These are phyloP conservation scores for Cinnamomum chago DNA, from an alignment of 164 flowering plant species.

Conservation along the genomic window DNA sequence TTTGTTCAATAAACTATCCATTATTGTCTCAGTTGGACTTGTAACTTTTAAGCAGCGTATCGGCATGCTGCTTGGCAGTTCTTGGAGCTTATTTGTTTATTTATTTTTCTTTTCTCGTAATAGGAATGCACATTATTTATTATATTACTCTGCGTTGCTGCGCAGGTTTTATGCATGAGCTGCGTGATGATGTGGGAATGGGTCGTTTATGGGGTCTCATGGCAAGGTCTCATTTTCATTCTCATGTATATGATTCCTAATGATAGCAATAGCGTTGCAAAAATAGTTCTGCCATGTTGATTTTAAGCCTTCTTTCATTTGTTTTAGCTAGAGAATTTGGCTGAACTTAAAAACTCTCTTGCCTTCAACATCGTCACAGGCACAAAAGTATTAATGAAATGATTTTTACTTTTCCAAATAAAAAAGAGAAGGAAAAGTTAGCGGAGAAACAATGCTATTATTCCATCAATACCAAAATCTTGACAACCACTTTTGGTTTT, in stretches of 20 bases:
- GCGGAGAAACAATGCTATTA: too few species aligned
- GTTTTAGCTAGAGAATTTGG: too few species aligned
- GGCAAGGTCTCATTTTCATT: constrained; percentile 40
- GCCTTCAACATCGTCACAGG: too few species aligned
- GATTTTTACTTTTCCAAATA: too few species aligned
- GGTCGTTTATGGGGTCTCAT: constrained; percentile 81
- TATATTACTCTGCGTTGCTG: constrained; percentile 2
- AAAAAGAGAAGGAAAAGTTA: too few species aligned
- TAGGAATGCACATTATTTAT: neutral
- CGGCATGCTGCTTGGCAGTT: neutral
- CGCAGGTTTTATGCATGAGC: constrained; percentile 57
- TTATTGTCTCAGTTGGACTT: neutral
- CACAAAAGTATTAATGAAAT: too few species aligned
- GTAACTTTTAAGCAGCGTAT: neutral
- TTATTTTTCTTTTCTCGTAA: neutral
- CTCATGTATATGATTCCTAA: neutral
- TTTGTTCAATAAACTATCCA: neutral
- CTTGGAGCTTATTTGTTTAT: neutral
- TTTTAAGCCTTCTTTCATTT: too few species aligned
- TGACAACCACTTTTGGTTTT: too few species aligned
- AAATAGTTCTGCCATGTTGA: too few species aligned
- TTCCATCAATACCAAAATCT: too few species aligned
- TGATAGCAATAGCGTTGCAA: too few species aligned
- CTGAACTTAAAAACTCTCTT: too few species aligned
- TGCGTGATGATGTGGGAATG: constrained; percentile 74